Percentiles rank a stretch among this genome's conserved stretches.
Evolutionary conservation across 164 flowering plant genomes (phyloP).

Genomic region (Malania oleifera): DNA sequence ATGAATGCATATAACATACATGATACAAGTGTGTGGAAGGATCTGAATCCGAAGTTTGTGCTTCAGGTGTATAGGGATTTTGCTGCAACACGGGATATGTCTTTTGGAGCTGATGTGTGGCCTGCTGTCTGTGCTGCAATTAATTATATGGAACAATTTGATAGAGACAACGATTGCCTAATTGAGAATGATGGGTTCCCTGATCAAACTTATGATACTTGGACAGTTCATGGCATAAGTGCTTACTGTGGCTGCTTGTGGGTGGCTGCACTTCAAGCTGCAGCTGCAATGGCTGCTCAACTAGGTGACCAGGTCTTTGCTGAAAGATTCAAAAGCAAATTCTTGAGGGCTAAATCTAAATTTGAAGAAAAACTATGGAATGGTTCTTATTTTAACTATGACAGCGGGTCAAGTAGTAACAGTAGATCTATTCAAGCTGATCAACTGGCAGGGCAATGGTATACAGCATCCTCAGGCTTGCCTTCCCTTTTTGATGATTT

Average conservation of each 20-base stretch:
- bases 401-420: constrained; percentile 85
- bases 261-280: constrained; percentile 94
- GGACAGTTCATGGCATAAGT: constrained; percentile 94
- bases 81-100: constrained; percentile 75
- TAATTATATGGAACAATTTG: constrained; percentile 93
- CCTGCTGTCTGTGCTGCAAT: constrained; percentile 91
- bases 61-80: constrained; percentile 93
- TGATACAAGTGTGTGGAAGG: constrained; percentile 91
- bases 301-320: constrained; percentile 66
- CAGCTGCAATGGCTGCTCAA: constrained; percentile 84
- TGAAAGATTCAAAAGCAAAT: constrained; percentile 55
- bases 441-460: constrained; percentile 96
- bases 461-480: constrained; percentile 75
- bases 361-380: constrained; percentile 87
- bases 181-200: constrained; percentile 95
- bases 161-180: constrained; percentile 70
- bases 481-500: constrained; percentile 72
- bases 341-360: constrained; percentile 52
- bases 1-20: constrained; percentile 96
- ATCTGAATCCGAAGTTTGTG: constrained; percentile 85
- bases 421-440: constrained; percentile 92
- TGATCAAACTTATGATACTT: constrained; percentile 90
- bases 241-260: constrained; percentile 94
- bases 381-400: constrained; percentile 87
- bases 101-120: constrained; percentile 86